Evolutionary conservation across 2,329 filamentous ascomycete species (phyloP).

Genomic region (Fusarium lateritium): DNA sequence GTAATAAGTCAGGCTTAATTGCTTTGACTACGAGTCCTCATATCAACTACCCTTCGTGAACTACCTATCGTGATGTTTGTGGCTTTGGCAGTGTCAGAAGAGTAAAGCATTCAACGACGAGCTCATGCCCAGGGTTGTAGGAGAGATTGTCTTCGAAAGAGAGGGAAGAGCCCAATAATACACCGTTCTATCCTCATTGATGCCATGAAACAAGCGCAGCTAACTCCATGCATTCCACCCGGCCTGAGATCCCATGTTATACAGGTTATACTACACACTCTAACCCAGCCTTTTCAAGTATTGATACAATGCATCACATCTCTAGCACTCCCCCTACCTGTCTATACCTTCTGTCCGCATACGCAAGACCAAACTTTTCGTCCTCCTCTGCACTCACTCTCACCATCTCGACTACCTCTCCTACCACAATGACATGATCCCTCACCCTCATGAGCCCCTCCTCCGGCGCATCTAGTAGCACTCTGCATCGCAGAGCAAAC

Average conservation of each 20-base stretch:
- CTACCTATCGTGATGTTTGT: too few species aligned
- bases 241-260: conserved; percentile 15
- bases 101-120: too few species aligned
- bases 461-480: conserved; percentile 58
- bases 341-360: conserved; percentile 66
- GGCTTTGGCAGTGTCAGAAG: too few species aligned
- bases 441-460: conserved; percentile 62
- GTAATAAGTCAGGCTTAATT: background rate
- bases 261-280: conserved; percentile 35
- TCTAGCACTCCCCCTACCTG: conserved; percentile 57
- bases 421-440: conserved; percentile 68
- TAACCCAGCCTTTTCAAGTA: conserved; percentile 11
- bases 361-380: conserved; percentile 63
- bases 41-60: too few species aligned
- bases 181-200: background rate
- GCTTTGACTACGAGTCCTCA: background rate
- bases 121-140: background rate
- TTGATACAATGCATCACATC: conserved; percentile 25
- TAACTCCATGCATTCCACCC: background rate
- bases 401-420: conserved; percentile 64
- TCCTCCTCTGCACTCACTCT: conserved; percentile 51
- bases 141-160: background rate
- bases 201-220: conserved; percentile 8
- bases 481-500: conserved; percentile 61
- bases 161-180: too few species aligned